Evolutionary conservation across 1,284 basidiomycete species (phyloP).

Genomic region (Fomitopsis schrenkii): DNA sequence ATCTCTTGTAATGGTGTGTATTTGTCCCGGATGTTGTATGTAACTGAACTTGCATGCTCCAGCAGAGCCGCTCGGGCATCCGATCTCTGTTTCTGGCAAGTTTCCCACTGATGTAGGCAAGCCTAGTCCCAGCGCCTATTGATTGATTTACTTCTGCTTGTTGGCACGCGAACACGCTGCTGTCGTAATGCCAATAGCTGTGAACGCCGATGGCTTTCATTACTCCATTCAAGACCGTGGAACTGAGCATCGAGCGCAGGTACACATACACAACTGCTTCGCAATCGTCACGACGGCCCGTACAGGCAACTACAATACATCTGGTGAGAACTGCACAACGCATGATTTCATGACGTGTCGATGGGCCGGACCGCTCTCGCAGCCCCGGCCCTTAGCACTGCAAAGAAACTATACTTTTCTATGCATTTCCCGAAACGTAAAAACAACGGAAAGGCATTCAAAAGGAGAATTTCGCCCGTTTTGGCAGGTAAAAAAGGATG

Average conservation of each 20-base stretch:
- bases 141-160: background rate
- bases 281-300: background rate
- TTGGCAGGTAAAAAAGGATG: too few relatives aligned
- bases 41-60: background rate
- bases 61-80: background rate
- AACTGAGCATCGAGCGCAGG: background rate
- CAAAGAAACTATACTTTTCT: too few relatives aligned
- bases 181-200: background rate
- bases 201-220: background rate
- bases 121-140: background rate
- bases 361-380: background rate
- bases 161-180: background rate
- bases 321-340: background rate
- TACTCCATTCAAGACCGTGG: background rate
- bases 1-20: background rate
- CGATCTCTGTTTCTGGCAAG: background rate
- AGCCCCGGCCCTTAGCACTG: background rate
- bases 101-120: background rate
- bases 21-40: background rate
- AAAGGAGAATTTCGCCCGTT: too few relatives aligned
- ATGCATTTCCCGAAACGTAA: too few relatives aligned
- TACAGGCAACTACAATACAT: background rate
- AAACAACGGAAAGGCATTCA: too few relatives aligned
- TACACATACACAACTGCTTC: background rate
- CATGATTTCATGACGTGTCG: background rate